A percentile compares a stretch with the other conserved stretches of the same genome.
Conservation (phyloP, 768 basidiomycete species). For the Mycena rosella region DNA sequence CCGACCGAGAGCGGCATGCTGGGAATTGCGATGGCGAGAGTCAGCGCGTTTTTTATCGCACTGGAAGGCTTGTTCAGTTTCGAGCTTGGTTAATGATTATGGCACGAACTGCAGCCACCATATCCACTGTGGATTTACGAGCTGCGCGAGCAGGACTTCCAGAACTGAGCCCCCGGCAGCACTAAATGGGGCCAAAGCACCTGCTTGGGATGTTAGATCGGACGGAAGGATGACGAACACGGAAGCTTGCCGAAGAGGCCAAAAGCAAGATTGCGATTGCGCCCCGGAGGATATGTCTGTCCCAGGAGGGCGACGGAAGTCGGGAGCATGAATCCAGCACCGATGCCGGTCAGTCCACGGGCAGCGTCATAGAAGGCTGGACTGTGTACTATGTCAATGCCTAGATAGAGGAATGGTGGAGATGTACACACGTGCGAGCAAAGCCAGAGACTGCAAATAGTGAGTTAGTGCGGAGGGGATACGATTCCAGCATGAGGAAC, state of each 20-base stretch:
- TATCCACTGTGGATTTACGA: slow-evolving; percentile 18
- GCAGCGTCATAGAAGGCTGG: slow-evolving; percentile 22
- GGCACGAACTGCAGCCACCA: slow-evolving; percentile 21
- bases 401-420: background rate
- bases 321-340: slow-evolving; percentile 16
- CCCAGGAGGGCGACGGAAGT: slow-evolving; percentile 19
- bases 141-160: slow-evolving; percentile 12
- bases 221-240: background rate
- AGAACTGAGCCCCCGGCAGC: slow-evolving; percentile 7
- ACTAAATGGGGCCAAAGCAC: slow-evolving; percentile 21
- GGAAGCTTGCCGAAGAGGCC: slow-evolving; percentile 11
- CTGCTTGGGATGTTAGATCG: background rate
- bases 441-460: slow-evolving; percentile 5
- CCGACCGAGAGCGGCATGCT: slow-evolving; percentile 6
- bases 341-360: slow-evolving; percentile 15
- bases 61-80: background rate
- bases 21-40: slow-evolving; percentile 9
- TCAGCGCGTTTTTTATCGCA: slow-evolving; percentile 22
- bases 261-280: slow-evolving; percentile 12
- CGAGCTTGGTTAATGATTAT: background rate
- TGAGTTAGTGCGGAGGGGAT: background rate
- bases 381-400: background rate
- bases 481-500: background rate
- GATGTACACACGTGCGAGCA: slow-evolving; percentile 13
- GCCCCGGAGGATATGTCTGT: slow-evolving; percentile 16